Evolutionary conservation across 2,329 filamentous ascomycete genomes (phyloP), one percentile per base, ranked within the genome.

Genomic region (Colletotrichum zoysiae): DNA sequence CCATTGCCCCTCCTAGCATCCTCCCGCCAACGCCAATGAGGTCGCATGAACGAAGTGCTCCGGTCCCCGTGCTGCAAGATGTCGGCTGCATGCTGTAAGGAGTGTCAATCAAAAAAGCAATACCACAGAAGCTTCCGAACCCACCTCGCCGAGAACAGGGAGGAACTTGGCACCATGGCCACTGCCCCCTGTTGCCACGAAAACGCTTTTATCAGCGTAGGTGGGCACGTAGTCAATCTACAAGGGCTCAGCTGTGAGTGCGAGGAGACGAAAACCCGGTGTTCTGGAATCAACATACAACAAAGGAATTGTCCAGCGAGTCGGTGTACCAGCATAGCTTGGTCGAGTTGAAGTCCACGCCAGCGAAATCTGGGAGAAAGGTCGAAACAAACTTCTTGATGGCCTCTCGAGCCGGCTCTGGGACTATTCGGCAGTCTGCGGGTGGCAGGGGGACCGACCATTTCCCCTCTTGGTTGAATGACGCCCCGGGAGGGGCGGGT

Each of bases 311-410:
- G 20, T 84, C 82, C 1, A 84, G 84, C 0, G 86, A 88, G 74
- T 90, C 88, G 0, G 83, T 88, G 75, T 90, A 90, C 87, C 87
- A 90, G 78, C 89, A 91, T 5, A 91, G 82, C 35, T 87, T 82
- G 0, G 77, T 84, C 81, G 67, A 86, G 74, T 33, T 76, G 69
- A 60, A 86, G 70, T 23, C 76, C 71, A 46, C 78, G 26, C 73
- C 64, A 0, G 71, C 74, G 8, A 86, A 77, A 60, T 86, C 84
- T 0, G 85, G 85, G 5, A 86, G 74, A 69, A 83, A 82, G 7
- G 79, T 77, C 20, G 79, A 76, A 0, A 84, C 70, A 67, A 86
- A 84, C 12, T 62, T 46, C 35, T 77, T 75, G 23, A 79, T 77
- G 5, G 74, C 77, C 12, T 76, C 60, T 74, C 65, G 76, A 62